Evolutionary conservation across 148 eudicot species (phyloP).

Genomic region (Gaultheria prostrata): DNA sequence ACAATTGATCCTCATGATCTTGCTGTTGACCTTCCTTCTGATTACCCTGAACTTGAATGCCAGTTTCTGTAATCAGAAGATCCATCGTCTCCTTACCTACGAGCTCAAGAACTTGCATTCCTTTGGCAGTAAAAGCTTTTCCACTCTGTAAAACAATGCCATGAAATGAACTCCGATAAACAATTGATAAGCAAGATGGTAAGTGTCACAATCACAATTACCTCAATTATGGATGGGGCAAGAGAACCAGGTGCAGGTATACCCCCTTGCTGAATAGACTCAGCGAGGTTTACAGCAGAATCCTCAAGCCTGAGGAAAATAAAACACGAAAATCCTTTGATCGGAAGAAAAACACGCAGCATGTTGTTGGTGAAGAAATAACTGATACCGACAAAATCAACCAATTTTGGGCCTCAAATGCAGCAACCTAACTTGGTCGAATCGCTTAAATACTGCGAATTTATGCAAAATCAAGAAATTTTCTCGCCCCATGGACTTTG

Average conservation of each 20-base stretch:
- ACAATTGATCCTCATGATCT: conserved; percentile 60
- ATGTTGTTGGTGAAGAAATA: conserved; percentile 1
- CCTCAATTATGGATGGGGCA: conserved; percentile 89
- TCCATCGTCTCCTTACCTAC: conserved; percentile 98
- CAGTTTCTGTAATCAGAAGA: conserved; percentile 79
- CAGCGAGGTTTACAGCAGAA: conserved; percentile 71
- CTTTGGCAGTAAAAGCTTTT: conserved; percentile 83
- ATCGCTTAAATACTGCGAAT: background rate
- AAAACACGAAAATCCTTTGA: background rate
- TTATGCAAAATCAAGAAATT: background rate
- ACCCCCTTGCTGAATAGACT: conserved; percentile 71
- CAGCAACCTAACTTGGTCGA: background rate
- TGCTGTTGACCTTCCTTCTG: conserved; percentile 37
- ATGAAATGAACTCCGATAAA: conserved; percentile 9
- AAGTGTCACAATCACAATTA: conserved; percentile 25
- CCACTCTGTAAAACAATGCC: conserved; percentile 55
- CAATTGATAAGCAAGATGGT: conserved; percentile 11
- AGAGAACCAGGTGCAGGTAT: conserved; percentile 49
- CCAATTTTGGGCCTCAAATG: background rate
- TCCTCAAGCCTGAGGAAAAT: conserved; percentile 68
- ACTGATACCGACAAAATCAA: background rate
- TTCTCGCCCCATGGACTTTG: background rate
- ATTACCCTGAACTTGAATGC: conserved; percentile 62
- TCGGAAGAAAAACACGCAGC: background rate
- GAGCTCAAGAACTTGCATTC: conserved; percentile 88